A percentile compares a stretch with the other conserved stretches of the same genome.
Evolutionary conservation across 139 green algal genomes (phyloP).

Genomic region (Chlorella sorokiniana): DNA sequence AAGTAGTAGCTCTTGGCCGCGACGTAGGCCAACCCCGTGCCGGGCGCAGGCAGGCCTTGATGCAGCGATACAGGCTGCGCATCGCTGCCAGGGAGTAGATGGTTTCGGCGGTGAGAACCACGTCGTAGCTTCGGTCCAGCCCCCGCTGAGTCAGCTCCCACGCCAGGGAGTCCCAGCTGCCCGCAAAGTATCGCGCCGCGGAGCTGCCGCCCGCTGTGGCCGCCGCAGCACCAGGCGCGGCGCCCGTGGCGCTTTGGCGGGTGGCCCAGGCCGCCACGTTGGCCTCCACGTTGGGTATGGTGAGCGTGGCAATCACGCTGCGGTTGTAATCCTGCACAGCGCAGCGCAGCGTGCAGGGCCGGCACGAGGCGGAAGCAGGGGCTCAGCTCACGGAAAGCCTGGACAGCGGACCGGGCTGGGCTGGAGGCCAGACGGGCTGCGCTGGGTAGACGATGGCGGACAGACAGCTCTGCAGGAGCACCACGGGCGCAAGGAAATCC

Average conservation of each 20-base stretch:
- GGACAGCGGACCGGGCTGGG: no score
- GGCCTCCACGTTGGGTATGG: slow-evolving; percentile 71
- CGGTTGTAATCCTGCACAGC: slow-evolving; percentile 82
- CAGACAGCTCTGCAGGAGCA: neutral
- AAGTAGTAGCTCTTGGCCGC: slow-evolving; percentile 97
- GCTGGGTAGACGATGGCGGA: neutral
- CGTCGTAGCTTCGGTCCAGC: slow-evolving; percentile 66
- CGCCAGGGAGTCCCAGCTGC: slow-evolving; percentile 66
- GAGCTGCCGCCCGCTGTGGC: neutral
- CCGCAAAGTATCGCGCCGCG: slow-evolving; percentile 58
- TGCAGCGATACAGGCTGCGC: slow-evolving; percentile 61
- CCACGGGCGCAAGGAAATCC: neutral
- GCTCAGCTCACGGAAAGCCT: neutral
- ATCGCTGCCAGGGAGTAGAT: slow-evolving; percentile 77
- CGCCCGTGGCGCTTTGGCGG: neutral
- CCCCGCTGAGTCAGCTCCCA: slow-evolving; percentile 44
- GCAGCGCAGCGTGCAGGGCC: slow-evolving; percentile 42
- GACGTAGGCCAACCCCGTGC: slow-evolving; percentile 59
- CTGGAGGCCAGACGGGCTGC: neutral
- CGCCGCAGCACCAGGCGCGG: neutral
- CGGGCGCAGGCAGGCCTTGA: slow-evolving; percentile 53
- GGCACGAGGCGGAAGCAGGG: neutral
- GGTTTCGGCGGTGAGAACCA: slow-evolving; percentile 82
- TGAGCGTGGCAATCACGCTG: slow-evolving; percentile 75
- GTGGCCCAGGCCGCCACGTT: slow-evolving; percentile 30